A percentile compares a stretch with the other conserved stretches of the same genome.
phyloP scores from a whole-genome alignment of 2,329 filamentous ascomycete genomes.

The Dactylellina cionopaga region DNA sequence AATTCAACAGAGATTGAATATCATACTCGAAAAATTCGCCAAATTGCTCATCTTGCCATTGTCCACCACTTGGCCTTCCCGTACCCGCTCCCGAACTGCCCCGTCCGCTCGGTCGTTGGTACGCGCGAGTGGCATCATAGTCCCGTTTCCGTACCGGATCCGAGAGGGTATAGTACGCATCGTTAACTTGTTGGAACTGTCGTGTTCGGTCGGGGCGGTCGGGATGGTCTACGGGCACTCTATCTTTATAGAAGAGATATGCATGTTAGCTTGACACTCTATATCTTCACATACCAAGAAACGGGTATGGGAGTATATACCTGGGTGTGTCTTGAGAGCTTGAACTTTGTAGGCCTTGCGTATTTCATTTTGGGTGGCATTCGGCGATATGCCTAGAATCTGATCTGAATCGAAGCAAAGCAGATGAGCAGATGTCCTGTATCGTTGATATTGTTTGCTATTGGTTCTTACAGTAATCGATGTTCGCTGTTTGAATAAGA shows the following conservation, averaged over 20 bases:
- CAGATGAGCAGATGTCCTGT: constrained; percentile 37
- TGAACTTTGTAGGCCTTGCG: constrained; percentile 94
- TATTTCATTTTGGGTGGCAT: constrained; percentile 82
- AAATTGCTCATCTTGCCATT: constrained; percentile 48
- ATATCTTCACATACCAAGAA: constrained; percentile 14
- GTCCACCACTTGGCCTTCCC: constrained; percentile 15
- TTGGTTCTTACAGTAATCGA: constrained; percentile 22
- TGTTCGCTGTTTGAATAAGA: constrained; percentile 3
- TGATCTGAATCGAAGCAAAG: constrained; percentile 67
- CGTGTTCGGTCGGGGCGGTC: constrained; percentile 84
- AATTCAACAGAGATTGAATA: not conserved
- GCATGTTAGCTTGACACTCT: constrained; percentile 65
- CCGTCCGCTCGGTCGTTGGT: constrained; percentile 9
- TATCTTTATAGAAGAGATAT: constrained; percentile 93
- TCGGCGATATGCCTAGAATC: constrained; percentile 76
- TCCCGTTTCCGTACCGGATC: constrained; percentile 79
- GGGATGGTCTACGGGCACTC: constrained; percentile 82
- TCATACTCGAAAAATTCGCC: constrained; percentile 50
- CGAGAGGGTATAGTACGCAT: constrained; percentile 90
- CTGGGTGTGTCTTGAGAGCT: constrained; percentile 46
- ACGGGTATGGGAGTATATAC: constrained; percentile 12
- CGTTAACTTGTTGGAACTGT: constrained; percentile 90
- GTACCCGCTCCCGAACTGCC: not conserved
- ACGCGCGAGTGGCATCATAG: constrained; percentile 74
- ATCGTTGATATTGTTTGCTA: not conserved